Conservation (phyloP, 1,284 basidiomycete genomes). For the Exsudoporus floridanus region DNA sequence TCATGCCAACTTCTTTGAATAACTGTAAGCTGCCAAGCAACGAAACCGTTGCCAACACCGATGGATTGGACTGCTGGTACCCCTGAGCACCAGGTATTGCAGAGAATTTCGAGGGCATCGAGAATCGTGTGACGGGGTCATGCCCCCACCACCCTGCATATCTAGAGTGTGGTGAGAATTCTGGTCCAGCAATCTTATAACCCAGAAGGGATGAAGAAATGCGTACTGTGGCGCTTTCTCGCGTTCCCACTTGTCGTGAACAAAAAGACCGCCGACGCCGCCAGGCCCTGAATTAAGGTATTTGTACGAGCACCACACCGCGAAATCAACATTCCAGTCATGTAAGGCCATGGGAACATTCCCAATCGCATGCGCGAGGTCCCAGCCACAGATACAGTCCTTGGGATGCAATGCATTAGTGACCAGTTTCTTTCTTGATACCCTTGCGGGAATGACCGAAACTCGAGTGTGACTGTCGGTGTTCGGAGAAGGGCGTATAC, state of each 20-base stretch:
- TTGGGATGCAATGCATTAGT: conserved; percentile 36
- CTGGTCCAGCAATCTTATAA: conserved; percentile 10
- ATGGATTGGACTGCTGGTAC: conserved; percentile 94
- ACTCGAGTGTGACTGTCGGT: conserved; percentile 5
- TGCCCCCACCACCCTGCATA: conserved; percentile 99
- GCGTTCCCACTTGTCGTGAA: conserved; percentile 81
- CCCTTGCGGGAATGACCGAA: conserved; percentile 5
- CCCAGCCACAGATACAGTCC: conserved; percentile 94
- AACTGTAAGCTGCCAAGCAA: conserved; percentile 80
- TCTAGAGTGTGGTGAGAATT: conserved; percentile 42
- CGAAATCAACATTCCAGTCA: conserved; percentile 95
- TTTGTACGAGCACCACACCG: conserved; percentile 98
- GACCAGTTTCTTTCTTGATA: conserved; percentile 6
- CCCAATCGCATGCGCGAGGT: conserved; percentile 93
- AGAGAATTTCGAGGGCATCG: conserved; percentile 83
- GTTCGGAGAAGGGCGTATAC: conserved; percentile 17
- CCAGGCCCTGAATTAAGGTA: conserved; percentile 97
- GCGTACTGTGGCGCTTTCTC: conserved; percentile 57
- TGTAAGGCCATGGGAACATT: conserved; percentile 90
- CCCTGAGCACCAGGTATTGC: conserved; percentile 90
- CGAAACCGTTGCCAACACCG: conserved; percentile 75
- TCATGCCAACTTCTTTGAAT: conserved; percentile 78
- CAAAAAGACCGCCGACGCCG: conserved; percentile 89
- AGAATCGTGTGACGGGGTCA: conserved; percentile 82
- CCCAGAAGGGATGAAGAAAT: conserved; percentile 15